These are phyloP conservation scores for Metschnikowia noctiluminum DNA, from an alignment of 805 yeast genomes.

Conservation along the genomic window DNA sequence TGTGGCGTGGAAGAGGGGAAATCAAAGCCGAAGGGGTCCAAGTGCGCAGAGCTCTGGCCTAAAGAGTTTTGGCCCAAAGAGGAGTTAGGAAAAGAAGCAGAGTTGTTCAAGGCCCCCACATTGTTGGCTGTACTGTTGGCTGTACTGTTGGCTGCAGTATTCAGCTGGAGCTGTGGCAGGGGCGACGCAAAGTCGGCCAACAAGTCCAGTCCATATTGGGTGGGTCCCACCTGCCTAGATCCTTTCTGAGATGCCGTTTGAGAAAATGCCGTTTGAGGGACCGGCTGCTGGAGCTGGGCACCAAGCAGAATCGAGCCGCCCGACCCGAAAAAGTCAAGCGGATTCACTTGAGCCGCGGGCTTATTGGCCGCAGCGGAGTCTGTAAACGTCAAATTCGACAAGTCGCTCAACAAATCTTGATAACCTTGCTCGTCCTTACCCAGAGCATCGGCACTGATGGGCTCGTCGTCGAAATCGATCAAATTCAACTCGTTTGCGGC, in stretches of 20 bases:
- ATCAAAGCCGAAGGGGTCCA: conserved; percentile 41
- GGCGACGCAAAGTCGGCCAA: conserved; percentile 40
- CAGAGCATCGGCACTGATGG: conserved; percentile 29
- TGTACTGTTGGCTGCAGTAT: conserved; percentile 14
- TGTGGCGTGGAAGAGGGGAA: conserved; percentile 41
- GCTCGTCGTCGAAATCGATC: conserved; percentile 43
- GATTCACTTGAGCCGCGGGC: conserved; percentile 22
- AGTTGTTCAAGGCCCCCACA: too few relatives aligned
- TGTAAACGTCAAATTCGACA: conserved; percentile 59
- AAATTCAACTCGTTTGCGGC: conserved; percentile 33
- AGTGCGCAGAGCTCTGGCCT: conserved; percentile 9
- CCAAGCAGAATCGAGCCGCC: conserved; percentile 51
- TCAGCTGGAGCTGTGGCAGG: conserved; percentile 36
- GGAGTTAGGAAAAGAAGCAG: too few relatives aligned
- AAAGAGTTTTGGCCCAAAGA: too few relatives aligned
- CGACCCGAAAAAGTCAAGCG: conserved; percentile 42
- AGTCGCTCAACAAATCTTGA: conserved; percentile 71
- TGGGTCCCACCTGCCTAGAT: too few relatives aligned
- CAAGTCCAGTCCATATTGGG: conserved; percentile 22
- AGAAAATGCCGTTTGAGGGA: conserved; percentile 7
- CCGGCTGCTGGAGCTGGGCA: conserved; percentile 20
- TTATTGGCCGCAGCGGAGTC: conserved; percentile 22
- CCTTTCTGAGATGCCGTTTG: too few relatives aligned
- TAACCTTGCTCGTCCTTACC: conserved; percentile 39
- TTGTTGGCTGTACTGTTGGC: not conserved